phyloP scores from a whole-genome alignment of 1,139 yeast species.

The Scheffersomyces titani region DNA sequence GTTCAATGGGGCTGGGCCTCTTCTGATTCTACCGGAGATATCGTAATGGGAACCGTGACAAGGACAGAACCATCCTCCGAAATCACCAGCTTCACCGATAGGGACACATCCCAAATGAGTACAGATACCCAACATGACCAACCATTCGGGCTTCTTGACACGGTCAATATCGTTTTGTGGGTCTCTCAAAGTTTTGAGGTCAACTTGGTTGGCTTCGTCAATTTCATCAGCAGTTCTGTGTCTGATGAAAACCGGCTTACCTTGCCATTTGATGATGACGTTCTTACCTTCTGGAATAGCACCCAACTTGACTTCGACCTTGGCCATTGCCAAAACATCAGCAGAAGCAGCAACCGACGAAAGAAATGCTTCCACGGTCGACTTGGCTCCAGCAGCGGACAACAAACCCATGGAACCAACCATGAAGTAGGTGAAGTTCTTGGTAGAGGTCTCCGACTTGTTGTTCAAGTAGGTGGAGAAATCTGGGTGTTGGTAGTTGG shows the following conservation, averaged over 20 bases:
- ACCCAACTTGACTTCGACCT: conserved; percentile 93
- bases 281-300: conserved; percentile 98
- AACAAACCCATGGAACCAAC: conserved; percentile 95
- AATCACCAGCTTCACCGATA: conserved; percentile 99
- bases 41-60: conserved; percentile 99
- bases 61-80: conserved; percentile 99
- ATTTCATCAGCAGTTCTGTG: conserved; percentile 96
- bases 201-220: conserved; percentile 87
- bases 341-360: conserved; percentile 97
- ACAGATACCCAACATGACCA: conserved; percentile 98
- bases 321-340: conserved; percentile 98
- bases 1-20: conserved; percentile 99
- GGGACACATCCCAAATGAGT: conserved; percentile 99
- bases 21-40: conserved; percentile 99
- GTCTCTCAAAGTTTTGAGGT: conserved; percentile 78
- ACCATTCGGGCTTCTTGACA: conserved; percentile 97
- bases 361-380: conserved; percentile 95
- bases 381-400: conserved; percentile 96
- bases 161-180: conserved; percentile 93
- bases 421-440: conserved; percentile 95
- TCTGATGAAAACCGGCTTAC: conserved; percentile 99
- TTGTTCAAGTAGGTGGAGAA: conserved; percentile 80
- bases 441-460: conserved; percentile 67
- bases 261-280: conserved; percentile 99
- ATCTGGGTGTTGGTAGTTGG: conserved; percentile 93